Conservation (phyloP, 495 filamentous ascomycete species). For the Lentithecium fluviatile region DNA sequence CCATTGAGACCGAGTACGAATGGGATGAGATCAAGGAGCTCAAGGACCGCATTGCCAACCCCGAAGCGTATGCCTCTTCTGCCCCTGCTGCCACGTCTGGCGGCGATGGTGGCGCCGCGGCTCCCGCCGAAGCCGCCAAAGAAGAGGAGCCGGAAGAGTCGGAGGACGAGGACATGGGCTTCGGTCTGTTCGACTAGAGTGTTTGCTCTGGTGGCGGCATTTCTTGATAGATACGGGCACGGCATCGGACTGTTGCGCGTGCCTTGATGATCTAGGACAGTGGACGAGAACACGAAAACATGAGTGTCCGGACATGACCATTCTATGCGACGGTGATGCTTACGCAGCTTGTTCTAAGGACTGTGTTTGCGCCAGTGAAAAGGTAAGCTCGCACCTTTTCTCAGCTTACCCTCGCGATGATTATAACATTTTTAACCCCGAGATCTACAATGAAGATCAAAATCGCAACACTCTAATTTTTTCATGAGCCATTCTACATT, state of each 20-base stretch:
- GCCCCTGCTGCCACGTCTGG: constrained; percentile 57
- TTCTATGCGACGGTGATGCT: constrained; percentile 15
- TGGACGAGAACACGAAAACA: constrained; percentile 20
- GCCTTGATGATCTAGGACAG: constrained; percentile 23
- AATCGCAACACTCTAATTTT: constrained; percentile 63
- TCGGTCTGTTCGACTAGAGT: constrained; percentile 63
- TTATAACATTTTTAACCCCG: constrained; percentile 61
- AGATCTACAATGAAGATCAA: constrained; percentile 52
- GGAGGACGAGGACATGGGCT: constrained; percentile 59
- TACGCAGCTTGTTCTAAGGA: background rate
- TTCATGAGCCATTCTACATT: constrained; percentile 51
- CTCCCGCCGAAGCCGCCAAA: constrained; percentile 50
- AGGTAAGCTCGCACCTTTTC: constrained; percentile 20
- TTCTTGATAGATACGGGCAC: constrained; percentile 1
- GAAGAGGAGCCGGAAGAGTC: constrained; percentile 58
- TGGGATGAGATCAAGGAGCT: constrained; percentile 96
- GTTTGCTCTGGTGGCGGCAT: background rate
- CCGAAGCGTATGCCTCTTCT: constrained; percentile 83
- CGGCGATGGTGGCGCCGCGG: constrained; percentile 49
- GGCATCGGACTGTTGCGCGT: background rate
- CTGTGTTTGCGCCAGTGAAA: background rate
- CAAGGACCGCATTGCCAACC: constrained; percentile 99
- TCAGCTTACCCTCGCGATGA: constrained; percentile 43
- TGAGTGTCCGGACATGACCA: background rate
- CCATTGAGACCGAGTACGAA: constrained; percentile 84